A percentile compares a stretch with the other conserved stretches of the same genome.
Evolutionary conservation across 1,284 basidiomycete genomes (phyloP).

Genomic region (Ceratobasidium sp.): DNA sequence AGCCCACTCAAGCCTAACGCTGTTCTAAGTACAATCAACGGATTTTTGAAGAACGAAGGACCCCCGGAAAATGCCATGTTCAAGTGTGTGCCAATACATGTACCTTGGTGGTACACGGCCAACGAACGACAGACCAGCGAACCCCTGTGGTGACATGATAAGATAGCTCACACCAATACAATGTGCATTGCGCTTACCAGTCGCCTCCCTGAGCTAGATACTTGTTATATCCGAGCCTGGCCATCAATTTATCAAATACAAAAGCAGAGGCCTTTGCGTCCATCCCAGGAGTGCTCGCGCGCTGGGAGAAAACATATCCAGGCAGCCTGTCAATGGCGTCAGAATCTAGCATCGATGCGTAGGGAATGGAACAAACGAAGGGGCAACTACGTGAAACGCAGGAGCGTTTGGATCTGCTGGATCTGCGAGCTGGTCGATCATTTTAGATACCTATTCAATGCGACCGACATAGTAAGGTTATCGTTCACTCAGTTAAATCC

Average conservation of each 20-base stretch:
- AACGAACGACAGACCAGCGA: conserved; percentile 40
- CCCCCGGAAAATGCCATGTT: conserved; percentile 34
- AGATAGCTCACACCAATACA: neutral
- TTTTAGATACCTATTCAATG: conserved; percentile 39
- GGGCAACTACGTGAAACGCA: conserved; percentile 43
- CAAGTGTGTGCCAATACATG: conserved; percentile 41
- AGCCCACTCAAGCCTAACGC: conserved; percentile 40
- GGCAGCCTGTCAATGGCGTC: conserved; percentile 38
- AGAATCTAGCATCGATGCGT: neutral
- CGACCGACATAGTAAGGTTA: neutral
- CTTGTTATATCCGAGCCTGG: conserved; percentile 41
- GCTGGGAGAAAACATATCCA: conserved; percentile 43
- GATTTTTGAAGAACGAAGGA: conserved; percentile 35
- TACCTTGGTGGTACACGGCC: conserved; percentile 41
- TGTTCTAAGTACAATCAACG: conserved; percentile 34
- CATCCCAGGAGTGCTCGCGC: conserved; percentile 41
- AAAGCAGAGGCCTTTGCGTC: conserved; percentile 37
- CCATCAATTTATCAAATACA: conserved; percentile 43
- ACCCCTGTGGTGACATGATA: conserved; percentile 42
- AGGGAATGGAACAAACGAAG: conserved; percentile 37
- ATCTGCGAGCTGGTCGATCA: conserved; percentile 42
- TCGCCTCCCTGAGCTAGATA: conserved; percentile 44
- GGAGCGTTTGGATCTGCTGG: conserved; percentile 42
- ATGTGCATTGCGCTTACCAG: conserved; percentile 35
- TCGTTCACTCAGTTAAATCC: too few species aligned